These are phyloP conservation scores for Eruca vesicaria DNA, from an alignment of 441 rosid species.

Conservation along the genomic window DNA sequence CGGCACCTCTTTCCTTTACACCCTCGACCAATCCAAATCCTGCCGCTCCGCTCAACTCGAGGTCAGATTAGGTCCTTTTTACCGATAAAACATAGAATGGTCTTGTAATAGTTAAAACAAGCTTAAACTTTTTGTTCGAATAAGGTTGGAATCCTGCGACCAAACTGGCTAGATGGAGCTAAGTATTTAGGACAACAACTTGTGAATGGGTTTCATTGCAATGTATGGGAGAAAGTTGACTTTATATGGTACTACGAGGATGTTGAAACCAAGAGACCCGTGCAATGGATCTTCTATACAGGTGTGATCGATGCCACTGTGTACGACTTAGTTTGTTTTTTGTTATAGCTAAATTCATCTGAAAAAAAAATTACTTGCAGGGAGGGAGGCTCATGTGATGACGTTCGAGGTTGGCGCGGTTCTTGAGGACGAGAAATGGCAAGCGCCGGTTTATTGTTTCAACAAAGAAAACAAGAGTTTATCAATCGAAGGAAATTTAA, in stretches of 20 bases:
- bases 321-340: not conserved
- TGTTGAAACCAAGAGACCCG: conserved; percentile 65
- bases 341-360: not conserved
- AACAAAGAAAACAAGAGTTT: conserved; percentile 18
- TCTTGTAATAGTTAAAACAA: not conserved
- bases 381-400: conserved; percentile 76
- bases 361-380: conserved; percentile 35
- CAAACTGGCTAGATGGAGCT: conserved; percentile 82
- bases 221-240: conserved; percentile 80
- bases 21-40: conserved; percentile 40
- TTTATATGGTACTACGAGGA: conserved; percentile 82
- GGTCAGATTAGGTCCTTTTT: no score
- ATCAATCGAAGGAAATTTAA: not conserved
- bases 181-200: conserved; percentile 58
- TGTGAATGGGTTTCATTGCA: conserved; percentile 67
- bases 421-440: conserved; percentile 72
- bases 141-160: conserved; percentile 75
- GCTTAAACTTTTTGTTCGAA: not conserved
- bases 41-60: conserved; percentile 52
- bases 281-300: conserved; percentile 74
- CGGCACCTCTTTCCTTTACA: conserved; percentile 71
- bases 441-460: conserved; percentile 77
- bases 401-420: conserved; percentile 75
- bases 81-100: not conserved
- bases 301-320: conserved; percentile 33